Evolutionary conservation across 352 stramenopile species (phyloP).

Genomic region (Pythium chondricola): DNA sequence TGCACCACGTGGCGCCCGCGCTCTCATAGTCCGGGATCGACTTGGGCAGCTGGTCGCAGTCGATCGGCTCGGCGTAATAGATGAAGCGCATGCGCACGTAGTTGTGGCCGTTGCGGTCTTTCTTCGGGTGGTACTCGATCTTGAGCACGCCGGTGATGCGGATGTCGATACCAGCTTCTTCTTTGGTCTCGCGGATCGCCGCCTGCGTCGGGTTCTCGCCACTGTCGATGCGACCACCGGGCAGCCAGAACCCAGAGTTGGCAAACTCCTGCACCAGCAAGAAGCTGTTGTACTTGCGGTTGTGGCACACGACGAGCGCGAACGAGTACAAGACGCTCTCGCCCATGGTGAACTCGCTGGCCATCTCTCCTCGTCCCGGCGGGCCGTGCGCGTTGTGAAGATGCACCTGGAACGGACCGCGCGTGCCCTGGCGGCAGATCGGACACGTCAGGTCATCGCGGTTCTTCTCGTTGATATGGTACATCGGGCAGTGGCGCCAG

Average conservation of each 20-base stretch:
- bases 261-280: slow-evolving; percentile 84
- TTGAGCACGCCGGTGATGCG: slow-evolving; percentile 71
- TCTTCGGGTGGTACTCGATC: slow-evolving; percentile 84
- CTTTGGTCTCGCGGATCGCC: slow-evolving; percentile 81
- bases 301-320: slow-evolving; percentile 78
- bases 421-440: slow-evolving; percentile 58
- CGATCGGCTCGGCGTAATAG: slow-evolving; percentile 71
- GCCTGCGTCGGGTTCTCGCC: slow-evolving; percentile 71
- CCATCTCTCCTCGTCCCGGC: slow-evolving; percentile 65
- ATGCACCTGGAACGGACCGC: slow-evolving; percentile 78
- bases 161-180: slow-evolving; percentile 80
- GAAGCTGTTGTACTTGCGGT: slow-evolving; percentile 78
- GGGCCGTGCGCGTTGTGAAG: slow-evolving; percentile 82
- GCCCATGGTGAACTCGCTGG: slow-evolving; percentile 76
- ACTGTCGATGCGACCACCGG: slow-evolving; percentile 67
- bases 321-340: slow-evolving; percentile 78
- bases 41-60: slow-evolving; percentile 75
- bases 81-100: slow-evolving; percentile 87
- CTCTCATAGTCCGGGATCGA: slow-evolving; percentile 87
- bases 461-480: slow-evolving; percentile 85
- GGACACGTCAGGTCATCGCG: slow-evolving; percentile 62
- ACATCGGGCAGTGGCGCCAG: slow-evolving; percentile 79
- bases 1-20: slow-evolving; percentile 71
- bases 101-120: slow-evolving; percentile 50
- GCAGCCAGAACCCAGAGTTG: slow-evolving; percentile 81